Base-by-base conservation (phyloP, 208 protist genomes). In the Trypanosoma platydactyli region DNA sequence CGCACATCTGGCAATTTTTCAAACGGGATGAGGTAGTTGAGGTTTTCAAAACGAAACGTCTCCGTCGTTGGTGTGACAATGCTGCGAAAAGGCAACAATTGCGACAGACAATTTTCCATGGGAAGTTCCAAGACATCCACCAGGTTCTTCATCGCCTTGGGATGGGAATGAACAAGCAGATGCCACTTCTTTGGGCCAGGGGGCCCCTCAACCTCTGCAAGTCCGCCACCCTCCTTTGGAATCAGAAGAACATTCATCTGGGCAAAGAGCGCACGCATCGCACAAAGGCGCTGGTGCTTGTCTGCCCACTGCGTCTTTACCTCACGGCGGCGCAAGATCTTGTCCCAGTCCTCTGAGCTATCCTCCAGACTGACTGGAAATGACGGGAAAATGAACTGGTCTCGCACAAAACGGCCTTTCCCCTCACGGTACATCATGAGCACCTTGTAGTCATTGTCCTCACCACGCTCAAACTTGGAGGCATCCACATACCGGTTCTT, bases 361-460 rank as follows among this genome's bases (percentile, higher is more conserved):
- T 93, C 89, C 59, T 88, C 89, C 20, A 89, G 62, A 20, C 74
- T 76, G 18, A 92, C 57, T 11, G 89, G 86, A 30, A 68, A 62
- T 1, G 84, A 88, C 5, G 89, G 84, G 12, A 95, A 78, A 53
- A 93, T 71, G 51, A 95, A 93, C 79, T 95, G 89, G 49, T 95
- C 86, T 65, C 86, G 83, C 53, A 84, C 49, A 52, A 82, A 89
- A 35, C 85, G 86, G 46, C 78, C 73, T 50, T 87, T 89, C 4
- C 68, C 68, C 63, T 95, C 83, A 25, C 89, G 89, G 54, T 65
- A 95, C 76, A 93, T 84, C 84, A 95, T 89, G 0, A 95, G 72
- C 30, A 95, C 79, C 77, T 95, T 95, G 74, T 95, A 95, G 57
- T 95, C 89, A 51, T 92, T 95, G 63, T 95, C 89, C 59, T 84